Evolutionary conservation across 176 grass and related monocot species (phyloP), one percentile per base, ranked within the genome.

Genomic region (Cymbopogon citratus): DNA sequence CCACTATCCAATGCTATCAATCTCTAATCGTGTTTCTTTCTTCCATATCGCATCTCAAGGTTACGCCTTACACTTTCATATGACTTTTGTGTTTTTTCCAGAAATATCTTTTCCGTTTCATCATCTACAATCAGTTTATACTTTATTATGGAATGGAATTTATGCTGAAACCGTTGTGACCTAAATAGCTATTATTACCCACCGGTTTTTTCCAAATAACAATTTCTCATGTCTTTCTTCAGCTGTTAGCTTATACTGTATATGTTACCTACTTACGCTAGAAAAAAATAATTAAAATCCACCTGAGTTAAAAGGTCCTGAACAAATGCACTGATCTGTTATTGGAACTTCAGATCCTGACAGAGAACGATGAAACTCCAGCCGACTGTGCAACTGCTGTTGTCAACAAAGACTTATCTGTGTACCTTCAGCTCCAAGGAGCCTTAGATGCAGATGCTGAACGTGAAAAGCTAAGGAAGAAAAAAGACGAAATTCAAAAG

Each of bases 381-480:
- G 23, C 81, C 0, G 92, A 93, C 60, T 98, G 86, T 84, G 86
- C 92, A 60, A 92, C 91, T 71, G 88, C 87, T 71, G 92, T 98
- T 69, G 88, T 98, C 31, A 94, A 92, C 39, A 91, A 92, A 85
- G 84, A 92, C 74, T 74, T 92, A 29, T 91, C 90, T 11, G 86
- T 98, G 21, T 94, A 91, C 88, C 95, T 98, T 71, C 83, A 98
- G 80, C 94, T 97, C 27, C 92, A 90, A 86, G 95, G 92, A 59
- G 90, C 90, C 80, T 79, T 98, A 21, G 89, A 98, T 88, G 65
- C 90, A 24, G 88, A 94, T 66, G 90, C 75, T 19, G 95, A 98
- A 80, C 80, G 27, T 5, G 90, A 94, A 79, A 98, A 98, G 66
- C 87, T 98, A 24, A 84, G 84, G 67, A 94, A 98, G 71, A 94